Base-by-base conservation (phyloP, 345 rosid species). In the Mallotus nudiflorus region DNA sequence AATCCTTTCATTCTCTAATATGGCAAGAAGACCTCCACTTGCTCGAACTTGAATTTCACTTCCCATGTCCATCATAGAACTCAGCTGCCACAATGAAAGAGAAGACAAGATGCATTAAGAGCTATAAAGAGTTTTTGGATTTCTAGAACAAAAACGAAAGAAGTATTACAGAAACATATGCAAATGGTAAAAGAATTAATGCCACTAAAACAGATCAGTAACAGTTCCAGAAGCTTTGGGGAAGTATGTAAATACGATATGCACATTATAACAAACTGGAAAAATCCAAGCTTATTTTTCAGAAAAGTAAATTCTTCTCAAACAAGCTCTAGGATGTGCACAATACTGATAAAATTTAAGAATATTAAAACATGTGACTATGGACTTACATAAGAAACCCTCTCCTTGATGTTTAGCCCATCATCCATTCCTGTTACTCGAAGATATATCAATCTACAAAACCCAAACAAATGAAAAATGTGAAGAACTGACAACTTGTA, bases 381-480 rank as follows among this genome's bases (percentile, higher is more conserved):
- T 20, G 35, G 50, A 82, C 93, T 82, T 81, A 95, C 99, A 77
- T 80, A 90, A 70, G 80, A 85, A 75, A 90, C 77, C 75, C 99
- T 90, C 84, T 95, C 99, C 84, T 90, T 92, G 83, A 87, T 80
- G 80, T 75, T 86, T 73, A 95, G 72, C 54, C 96, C 97, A 62
- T 92, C 90, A 67, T 90, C 91, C 99, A 95, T 95, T 76, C 97
- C 99, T 49, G 91, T 87, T 61, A 95, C 99, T 80, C 86, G 88
- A 46, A 94, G 93, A 77, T 91, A 90, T 70, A 87, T 83, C 83
- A 94, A 81, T 75, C 98, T 94, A 75, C 74, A 84, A 58, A 71
- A 71, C 10, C 62, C 75, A 80, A 66, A 65, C 31, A 60, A 60
- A 72, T n/a, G 52, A 60, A 56, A 5, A n/a, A 14, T 67, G 22